These are phyloP conservation scores for Elaphomyces granulatus DNA, from an alignment of 495 filamentous ascomycete species.

Conservation along the genomic window DNA sequence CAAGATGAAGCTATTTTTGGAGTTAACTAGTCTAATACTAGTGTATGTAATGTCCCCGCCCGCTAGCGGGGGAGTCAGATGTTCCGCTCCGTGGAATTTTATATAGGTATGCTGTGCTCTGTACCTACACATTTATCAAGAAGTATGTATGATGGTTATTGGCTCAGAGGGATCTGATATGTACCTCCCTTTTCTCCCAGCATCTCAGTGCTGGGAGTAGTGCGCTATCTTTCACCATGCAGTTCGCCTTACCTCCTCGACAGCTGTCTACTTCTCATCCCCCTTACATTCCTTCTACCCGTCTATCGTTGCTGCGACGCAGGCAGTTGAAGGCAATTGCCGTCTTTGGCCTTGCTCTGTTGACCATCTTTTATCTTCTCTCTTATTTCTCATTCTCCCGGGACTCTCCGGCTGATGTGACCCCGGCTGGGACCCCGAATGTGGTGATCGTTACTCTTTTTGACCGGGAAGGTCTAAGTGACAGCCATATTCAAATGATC, in stretches of 20 bases:
- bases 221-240: conserved; percentile 42
- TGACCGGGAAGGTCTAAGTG: conserved; percentile 44
- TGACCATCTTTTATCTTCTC: conserved; percentile 50
- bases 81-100: background rate
- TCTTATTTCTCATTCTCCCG: conserved; percentile 32
- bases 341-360: conserved; percentile 38
- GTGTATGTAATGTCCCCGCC: too few species aligned
- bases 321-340: conserved; percentile 51
- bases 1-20: too few species aligned
- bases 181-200: conserved; percentile 2
- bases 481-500: conserved; percentile 52
- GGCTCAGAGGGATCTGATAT: background rate
- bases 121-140: too few species aligned
- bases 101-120: background rate
- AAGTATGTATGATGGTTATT: background rate
- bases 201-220: conserved; percentile 12
- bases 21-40: too few species aligned
- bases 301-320: conserved; percentile 46
- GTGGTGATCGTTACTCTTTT: conserved; percentile 82
- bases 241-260: conserved; percentile 79
- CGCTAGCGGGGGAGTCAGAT: too few species aligned
- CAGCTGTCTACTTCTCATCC: conserved; percentile 45
- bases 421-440: conserved; percentile 56
- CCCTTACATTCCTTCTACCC: conserved; percentile 38
- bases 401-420: conserved; percentile 15